These are phyloP conservation scores for Hypholoma sublateritium DNA, from an alignment of 768 basidiomycete species.

Conservation along the genomic window DNA sequence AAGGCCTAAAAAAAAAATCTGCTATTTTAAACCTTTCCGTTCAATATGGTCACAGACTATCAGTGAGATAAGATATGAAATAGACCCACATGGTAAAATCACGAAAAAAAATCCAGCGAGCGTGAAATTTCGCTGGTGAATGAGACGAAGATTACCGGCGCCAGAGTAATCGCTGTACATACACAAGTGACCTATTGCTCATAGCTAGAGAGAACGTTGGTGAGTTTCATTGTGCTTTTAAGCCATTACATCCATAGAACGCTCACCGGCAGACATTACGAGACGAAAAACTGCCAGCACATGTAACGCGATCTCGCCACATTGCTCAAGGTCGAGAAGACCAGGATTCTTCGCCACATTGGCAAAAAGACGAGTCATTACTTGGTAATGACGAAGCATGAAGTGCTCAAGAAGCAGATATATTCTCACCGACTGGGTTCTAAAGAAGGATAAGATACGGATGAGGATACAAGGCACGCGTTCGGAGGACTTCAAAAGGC, in stretches of 20 bases:
- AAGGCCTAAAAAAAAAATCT: neutral
- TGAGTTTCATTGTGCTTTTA: too few species aligned
- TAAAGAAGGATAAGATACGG: neutral
- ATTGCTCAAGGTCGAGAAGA: neutral
- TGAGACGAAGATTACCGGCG: too few species aligned
- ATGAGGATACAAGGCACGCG: neutral
- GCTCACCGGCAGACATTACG: neutral
- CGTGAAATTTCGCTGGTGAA: neutral
- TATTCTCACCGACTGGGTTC: neutral
- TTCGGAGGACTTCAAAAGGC: neutral
- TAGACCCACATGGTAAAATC: constrained; percentile 1
- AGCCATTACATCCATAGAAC: too few species aligned
- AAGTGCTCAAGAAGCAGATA: neutral
- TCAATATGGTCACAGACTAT: constrained; percentile 12
- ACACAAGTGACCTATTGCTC: too few species aligned
- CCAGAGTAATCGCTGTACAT: too few species aligned
- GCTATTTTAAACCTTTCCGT: constrained; percentile 11
- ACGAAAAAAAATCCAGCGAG: neutral
- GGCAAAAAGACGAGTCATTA: neutral
- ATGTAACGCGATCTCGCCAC: neutral
- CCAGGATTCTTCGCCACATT: neutral
- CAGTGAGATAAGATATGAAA: constrained; percentile 11
- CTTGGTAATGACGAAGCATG: neutral
- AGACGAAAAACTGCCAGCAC: neutral
- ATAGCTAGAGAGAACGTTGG: too few species aligned